Conservation (phyloP, 805 yeast genomes). For the Yarrowia osloensis region DNA sequence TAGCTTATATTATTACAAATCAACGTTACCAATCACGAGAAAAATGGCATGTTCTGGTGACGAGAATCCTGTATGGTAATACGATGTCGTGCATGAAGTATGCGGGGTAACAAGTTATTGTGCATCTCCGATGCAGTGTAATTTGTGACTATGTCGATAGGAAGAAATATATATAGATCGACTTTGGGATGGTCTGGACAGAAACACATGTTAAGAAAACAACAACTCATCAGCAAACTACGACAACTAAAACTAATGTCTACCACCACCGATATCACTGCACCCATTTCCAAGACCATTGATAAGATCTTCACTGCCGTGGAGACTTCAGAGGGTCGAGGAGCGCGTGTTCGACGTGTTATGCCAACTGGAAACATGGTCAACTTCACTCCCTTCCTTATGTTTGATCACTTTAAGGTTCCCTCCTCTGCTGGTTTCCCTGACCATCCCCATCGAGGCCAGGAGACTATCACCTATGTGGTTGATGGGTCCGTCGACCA, state of each 20-base stretch:
- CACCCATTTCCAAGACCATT: background rate
- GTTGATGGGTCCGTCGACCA: constrained; percentile 69
- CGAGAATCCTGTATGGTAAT: background rate
- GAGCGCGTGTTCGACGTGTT: constrained; percentile 80
- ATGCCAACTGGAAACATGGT: constrained; percentile 67
- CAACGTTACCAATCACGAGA: background rate
- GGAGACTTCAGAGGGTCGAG: constrained; percentile 81
- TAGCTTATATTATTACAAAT: background rate
- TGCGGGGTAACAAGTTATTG: background rate
- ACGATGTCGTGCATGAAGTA: background rate
- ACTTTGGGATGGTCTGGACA: background rate
- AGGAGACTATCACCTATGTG: constrained; percentile 70
- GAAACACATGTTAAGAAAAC: background rate
- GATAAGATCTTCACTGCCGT: constrained; percentile 49
- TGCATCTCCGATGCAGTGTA: background rate
- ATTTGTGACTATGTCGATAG: background rate
- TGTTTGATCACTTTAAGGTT: constrained; percentile 75
- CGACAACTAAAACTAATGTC: background rate
- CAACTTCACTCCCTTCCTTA: constrained; percentile 75
- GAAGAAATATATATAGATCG: background rate
- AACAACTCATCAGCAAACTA: background rate
- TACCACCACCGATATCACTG: background rate
- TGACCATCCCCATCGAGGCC: constrained; percentile 83
- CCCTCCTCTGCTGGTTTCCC: constrained; percentile 69
- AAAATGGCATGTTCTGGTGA: background rate